Conservation (phyloP, 2,329 filamentous ascomycete species). For the Verruconis gallopava region DNA sequence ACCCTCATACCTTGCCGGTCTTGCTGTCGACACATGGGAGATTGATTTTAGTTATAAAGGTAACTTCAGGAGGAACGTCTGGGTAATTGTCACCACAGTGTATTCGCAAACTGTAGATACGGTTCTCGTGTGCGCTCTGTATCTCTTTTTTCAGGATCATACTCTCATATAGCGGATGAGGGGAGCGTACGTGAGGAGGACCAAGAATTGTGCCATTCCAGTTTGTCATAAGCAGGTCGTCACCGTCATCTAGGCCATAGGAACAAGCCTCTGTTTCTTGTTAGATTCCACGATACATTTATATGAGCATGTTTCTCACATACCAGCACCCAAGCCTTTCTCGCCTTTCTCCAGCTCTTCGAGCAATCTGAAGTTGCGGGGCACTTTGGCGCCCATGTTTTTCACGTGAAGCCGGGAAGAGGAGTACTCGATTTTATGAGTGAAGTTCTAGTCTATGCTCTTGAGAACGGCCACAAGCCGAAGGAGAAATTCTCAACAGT, state of each 20-base stretch:
- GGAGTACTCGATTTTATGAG: no score
- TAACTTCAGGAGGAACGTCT: constrained; percentile 74
- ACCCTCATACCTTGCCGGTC: constrained; percentile 53
- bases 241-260: constrained; percentile 85
- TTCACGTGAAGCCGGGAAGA: no score
- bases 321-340: constrained; percentile 87
- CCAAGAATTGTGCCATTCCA: constrained; percentile 98
- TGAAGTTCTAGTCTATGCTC: no score
- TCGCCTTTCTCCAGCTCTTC: constrained; percentile 99
- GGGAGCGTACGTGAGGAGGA: constrained; percentile 69
- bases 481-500: no score
- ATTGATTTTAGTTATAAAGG: constrained; percentile 91
- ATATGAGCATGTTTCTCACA: constrained; percentile 9
- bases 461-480: no score
- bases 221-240: constrained; percentile 93
- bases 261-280: constrained; percentile 70
- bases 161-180: not conserved
- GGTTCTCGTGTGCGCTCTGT: constrained; percentile 91
- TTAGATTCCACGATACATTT: constrained; percentile 7
- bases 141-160: not conserved
- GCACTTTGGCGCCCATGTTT: constrained; percentile 59
- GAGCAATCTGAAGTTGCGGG: constrained; percentile 88
- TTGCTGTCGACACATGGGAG: constrained; percentile 80
- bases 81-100: constrained; percentile 86
- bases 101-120: constrained; percentile 97